Base-by-base conservation (phyloP, 129 eudicot species). In the Arctium lappa region DNA sequence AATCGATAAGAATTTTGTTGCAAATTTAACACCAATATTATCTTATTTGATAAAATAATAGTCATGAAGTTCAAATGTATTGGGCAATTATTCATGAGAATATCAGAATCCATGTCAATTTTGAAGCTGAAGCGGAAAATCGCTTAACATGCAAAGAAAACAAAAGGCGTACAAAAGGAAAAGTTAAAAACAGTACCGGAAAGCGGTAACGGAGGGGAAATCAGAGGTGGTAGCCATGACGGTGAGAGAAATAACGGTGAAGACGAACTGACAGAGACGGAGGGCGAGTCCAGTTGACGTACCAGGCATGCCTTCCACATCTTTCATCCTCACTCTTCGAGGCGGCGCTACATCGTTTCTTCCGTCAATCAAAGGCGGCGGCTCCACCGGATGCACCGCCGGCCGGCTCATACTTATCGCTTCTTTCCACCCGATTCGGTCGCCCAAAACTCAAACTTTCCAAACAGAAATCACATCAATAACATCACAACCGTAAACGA, bases 371-470 rank as follows among this genome's bases (percentile, higher is more conserved):
- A 82, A 29, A 15, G 90, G 92, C 81, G 96, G 89, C 84, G 91
- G 87, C 84, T 89, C 97, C 87, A 95, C 93, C 32, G 98, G 98
- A 74, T 95, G 98, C 74, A 95, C 98, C 74, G 97, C 97, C 86
- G 98, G 98, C 32, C 91, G 85, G 86, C 98, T 94, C 95, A 90
- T 82, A 65, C 73, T 86, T 78, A 74, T 75, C 62, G 53, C 40
- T 71, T 36, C 70, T 77, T 32, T 16, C 38, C 75, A 13, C 82
- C 10, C 62, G 62, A 42, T 8, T 27, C 29, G 81, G 60, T 80
- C 50, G 18, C 74, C 56, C 63, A 56, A 48, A 38, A 75, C 80
- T 80, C 62, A 27, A 37, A 74, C 37, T 68, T 29, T 72, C 62
- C 7, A 37, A 80, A 34, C 74, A 44, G 53, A 79, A 74, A 79